phyloP scores from a whole-genome alignment of 2,329 filamentous ascomycete genomes.

The Colletotrichum coccodes region DNA sequence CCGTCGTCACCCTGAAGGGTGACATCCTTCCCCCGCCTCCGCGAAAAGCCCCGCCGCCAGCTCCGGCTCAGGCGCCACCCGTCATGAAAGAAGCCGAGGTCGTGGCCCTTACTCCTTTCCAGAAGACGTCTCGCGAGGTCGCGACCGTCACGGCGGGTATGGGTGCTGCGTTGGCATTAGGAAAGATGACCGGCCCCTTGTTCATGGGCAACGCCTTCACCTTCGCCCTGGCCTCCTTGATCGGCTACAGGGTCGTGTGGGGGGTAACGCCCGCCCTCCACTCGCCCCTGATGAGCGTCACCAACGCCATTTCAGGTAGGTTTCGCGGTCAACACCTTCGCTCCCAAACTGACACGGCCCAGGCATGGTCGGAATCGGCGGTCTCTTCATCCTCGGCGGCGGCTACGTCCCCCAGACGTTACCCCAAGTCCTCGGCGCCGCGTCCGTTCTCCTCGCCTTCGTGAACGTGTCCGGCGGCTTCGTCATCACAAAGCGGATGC shows the following conservation, averaged over 20 bases:
- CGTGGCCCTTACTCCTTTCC: slow-evolving; percentile 82
- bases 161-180: slow-evolving; percentile 78
- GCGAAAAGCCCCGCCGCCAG: slow-evolving; percentile 68
- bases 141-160: slow-evolving; percentile 80
- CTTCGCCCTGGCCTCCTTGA: slow-evolving; percentile 83
- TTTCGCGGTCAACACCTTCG: neutral
- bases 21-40: slow-evolving; percentile 80
- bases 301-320: slow-evolving; percentile 85
- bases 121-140: slow-evolving; percentile 82
- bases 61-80: slow-evolving; percentile 51
- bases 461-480: slow-evolving; percentile 92
- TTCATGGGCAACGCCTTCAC: slow-evolving; percentile 93
- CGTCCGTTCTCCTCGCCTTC: slow-evolving; percentile 85
- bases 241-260: slow-evolving; percentile 91
- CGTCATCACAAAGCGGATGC: slow-evolving; percentile 91
- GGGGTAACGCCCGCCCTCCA: slow-evolving; percentile 85
- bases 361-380: slow-evolving; percentile 88
- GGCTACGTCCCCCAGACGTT: slow-evolving; percentile 81
- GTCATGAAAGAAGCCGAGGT: slow-evolving; percentile 63
- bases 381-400: slow-evolving; percentile 88
- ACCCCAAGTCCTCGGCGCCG: slow-evolving; percentile 80
- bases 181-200: slow-evolving; percentile 82
- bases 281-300: slow-evolving; percentile 91
- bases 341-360: slow-evolving; percentile 33
- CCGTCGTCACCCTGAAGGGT: slow-evolving; percentile 84